Evolutionary conservation across 148 eudicot species (phyloP), one percentile per base, ranked within the genome.

Genomic region (Mesembryanthemum crystallinum): DNA sequence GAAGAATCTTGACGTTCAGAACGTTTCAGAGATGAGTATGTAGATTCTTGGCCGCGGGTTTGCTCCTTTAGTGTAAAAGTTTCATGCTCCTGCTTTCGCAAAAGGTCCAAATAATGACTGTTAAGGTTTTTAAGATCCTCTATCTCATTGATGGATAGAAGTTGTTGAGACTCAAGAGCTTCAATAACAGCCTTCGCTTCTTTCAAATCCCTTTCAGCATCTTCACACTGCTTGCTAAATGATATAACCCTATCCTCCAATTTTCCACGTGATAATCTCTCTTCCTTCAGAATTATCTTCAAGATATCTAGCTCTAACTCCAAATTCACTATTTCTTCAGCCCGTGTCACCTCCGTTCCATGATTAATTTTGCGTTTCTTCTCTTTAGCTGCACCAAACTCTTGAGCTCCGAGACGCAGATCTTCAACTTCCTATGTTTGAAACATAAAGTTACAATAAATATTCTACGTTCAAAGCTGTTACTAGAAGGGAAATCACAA

Each of bases 271-370:
- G 82, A 79, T 39, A 81, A 77, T 80, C 87, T 91, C 80, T 95
- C 98, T 84, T 95, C 99, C 76, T 88, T 85, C 59, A 95, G 87
- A 69, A 95, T 91, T 72, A 85, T 85, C 77, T 87, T 92, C 18
- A 95, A 64, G 77, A 95, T 87, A 77, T 92, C 99, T 78, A 91
- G 78, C 82, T 95, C 98, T 79, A 95, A 85, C 70, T 92, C 92
- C 75, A 95, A 77, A 76, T 87, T 82, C 83, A 92, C 67, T 60
- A 95, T 20, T 69, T 87, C 88, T 80, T 92, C 94, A 29, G 77
- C 71, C 39, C 81, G 79, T 68, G 75, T 75, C 76, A 69, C 69
- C 24, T 25, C 32, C 74, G 57, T 73, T 72, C 67, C 85, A 52
- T 68, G 63, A 72, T 66, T 71, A 54, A 61, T 58, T 32, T 58